Evolutionary conservation across 257 asterid genomes (phyloP).

Genomic region (Lycium ferocissimum): DNA sequence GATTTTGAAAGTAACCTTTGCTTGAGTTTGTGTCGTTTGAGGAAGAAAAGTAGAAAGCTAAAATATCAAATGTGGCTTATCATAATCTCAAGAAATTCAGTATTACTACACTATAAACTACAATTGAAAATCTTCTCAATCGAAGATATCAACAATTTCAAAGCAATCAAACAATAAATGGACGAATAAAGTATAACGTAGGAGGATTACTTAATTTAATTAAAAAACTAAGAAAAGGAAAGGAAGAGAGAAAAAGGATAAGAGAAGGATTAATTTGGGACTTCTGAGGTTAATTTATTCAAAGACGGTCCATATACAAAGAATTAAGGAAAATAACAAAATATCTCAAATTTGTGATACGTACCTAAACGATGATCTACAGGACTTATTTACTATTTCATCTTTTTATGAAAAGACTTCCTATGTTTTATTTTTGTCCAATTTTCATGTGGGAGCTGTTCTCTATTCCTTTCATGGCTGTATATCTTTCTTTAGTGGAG

Average conservation of each 20-base stretch:
- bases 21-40: background rate
- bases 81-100: background rate
- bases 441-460: background rate
- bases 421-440: too few species aligned
- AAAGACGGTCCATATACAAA: background rate
- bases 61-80: background rate
- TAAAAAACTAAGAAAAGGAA: too few species aligned
- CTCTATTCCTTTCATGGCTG: too few species aligned
- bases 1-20: background rate
- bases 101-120: background rate
- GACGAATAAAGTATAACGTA: too few species aligned
- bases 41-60: background rate
- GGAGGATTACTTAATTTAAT: too few species aligned
- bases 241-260: too few species aligned
- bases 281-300: background rate
- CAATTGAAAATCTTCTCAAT: background rate
- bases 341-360: too few species aligned
- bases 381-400: too few species aligned
- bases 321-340: too few species aligned
- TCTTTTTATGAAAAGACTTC: too few species aligned
- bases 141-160: background rate
- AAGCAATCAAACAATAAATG: background rate
- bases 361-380: too few species aligned
- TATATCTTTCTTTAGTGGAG: background rate
- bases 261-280: too few species aligned